Evolutionary conservation across 768 basidiomycete species (phyloP).

Genomic region (Multifurca ochricompacta): DNA sequence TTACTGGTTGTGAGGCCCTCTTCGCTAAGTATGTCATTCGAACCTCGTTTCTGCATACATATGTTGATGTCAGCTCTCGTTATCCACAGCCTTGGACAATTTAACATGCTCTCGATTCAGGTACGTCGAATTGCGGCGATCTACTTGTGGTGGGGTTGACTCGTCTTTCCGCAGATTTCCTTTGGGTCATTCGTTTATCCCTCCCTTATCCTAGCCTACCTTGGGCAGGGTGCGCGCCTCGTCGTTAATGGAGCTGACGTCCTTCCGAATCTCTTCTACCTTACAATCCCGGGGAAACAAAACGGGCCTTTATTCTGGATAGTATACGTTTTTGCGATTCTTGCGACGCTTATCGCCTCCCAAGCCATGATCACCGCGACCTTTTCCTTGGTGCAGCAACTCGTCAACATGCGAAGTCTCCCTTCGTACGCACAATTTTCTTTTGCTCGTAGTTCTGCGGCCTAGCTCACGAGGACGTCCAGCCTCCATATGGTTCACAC

Average conservation of each 20-base stretch:
- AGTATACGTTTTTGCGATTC: constrained; percentile 52
- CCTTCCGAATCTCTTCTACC: constrained; percentile 53
- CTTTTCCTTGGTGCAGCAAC: constrained; percentile 54
- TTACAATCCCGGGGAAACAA: constrained; percentile 48
- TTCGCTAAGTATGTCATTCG: constrained; percentile 47
- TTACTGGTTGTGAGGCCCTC: constrained; percentile 66
- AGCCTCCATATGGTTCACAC: constrained; percentile 51
- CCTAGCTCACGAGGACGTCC: background rate
- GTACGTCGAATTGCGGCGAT: constrained; percentile 24
- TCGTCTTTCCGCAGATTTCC: constrained; percentile 32
- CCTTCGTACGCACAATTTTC: constrained; percentile 32
- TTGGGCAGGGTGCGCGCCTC: constrained; percentile 63
- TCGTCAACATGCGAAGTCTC: constrained; percentile 53
- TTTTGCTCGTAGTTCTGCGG: background rate
- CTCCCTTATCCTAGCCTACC: constrained; percentile 53
- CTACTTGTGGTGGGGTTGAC: background rate
- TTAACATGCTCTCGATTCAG: constrained; percentile 52
- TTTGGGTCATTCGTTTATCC: constrained; percentile 52
- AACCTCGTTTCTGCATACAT: background rate
- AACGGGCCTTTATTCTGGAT: constrained; percentile 58
- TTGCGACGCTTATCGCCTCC: constrained; percentile 60
- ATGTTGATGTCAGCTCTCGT: background rate
- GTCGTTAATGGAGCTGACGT: constrained; percentile 43
- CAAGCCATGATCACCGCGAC: constrained; percentile 66
- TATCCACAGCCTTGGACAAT: constrained; percentile 50